A percentile compares a stretch with the other conserved stretches of the same genome.
Conservation (phyloP, 2,329 filamentous ascomycete genomes). For the Penicillium sp. region DNA sequence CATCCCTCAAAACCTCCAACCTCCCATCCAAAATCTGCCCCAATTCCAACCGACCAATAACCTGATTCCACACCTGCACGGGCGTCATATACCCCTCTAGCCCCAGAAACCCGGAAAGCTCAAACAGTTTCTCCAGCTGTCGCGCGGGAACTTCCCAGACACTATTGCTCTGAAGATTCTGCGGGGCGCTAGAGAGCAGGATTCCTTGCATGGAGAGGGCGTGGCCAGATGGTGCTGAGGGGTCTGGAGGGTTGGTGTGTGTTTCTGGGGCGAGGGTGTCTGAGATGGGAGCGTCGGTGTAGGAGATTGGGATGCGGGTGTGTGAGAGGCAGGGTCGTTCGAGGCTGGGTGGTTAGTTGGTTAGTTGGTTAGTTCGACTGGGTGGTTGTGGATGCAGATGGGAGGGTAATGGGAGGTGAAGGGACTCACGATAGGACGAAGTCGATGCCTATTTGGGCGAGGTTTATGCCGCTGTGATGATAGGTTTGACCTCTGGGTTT, state of each 20-base stretch:
- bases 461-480: background rate
- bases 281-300: no score
- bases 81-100: conserved; percentile 35
- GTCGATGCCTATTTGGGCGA: conserved; percentile 9
- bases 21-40: conserved; percentile 16
- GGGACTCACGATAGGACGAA: conserved; percentile 16
- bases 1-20: conserved; percentile 21
- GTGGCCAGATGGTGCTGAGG: conserved; percentile 6
- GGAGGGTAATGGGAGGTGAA: no score
- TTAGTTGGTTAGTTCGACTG: no score
- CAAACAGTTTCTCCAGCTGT: conserved; percentile 14
- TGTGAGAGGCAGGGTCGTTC: conserved; percentile 14
- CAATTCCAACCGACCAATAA: conserved; percentile 29
- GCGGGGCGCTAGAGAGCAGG: conserved; percentile 7
- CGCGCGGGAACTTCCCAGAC: conserved; percentile 14
- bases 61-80: conserved; percentile 39
- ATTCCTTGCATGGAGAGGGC: conserved; percentile 15
- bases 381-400: background rate
- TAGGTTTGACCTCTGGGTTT: background rate
- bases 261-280: background rate
- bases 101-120: conserved; percentile 12
- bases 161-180: background rate
- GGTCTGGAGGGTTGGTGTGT: background rate
- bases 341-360: background rate
- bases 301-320: background rate